phyloP scores from a whole-genome alignment of 2,329 filamentous ascomycete species.

The Sporothrix inflata region DNA sequence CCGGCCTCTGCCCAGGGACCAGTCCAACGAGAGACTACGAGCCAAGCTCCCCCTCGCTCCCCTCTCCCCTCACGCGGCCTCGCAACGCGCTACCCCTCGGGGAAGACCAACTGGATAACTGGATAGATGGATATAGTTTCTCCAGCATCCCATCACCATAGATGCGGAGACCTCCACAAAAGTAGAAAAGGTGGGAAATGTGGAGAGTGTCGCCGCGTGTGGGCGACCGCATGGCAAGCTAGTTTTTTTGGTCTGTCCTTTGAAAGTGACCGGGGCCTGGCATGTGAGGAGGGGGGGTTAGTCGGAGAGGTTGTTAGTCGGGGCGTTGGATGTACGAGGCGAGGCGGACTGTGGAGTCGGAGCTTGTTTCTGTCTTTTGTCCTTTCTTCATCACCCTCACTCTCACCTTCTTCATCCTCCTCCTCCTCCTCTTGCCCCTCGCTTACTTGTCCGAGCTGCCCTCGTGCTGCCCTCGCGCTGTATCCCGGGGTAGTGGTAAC shows the following conservation, averaged over 20 bases:
- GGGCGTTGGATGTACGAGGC: background rate
- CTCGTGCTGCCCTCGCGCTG: background rate
- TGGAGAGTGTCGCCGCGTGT: conserved; percentile 2
- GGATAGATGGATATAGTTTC: conserved; percentile 16
- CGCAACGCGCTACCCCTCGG: conserved; percentile 16
- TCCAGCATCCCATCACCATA: conserved; percentile 4
- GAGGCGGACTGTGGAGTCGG: background rate
- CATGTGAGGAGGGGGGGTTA: conserved; percentile 8
- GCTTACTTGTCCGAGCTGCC: too few species aligned
- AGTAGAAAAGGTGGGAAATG: conserved; percentile 25
- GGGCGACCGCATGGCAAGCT: conserved; percentile 12
- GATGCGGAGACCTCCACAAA: conserved; percentile 27
- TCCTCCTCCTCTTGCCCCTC: background rate
- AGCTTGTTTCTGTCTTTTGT: background rate
- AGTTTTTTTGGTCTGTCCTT: conserved; percentile 1
- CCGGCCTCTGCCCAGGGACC: conserved; percentile 1
- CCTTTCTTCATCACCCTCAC: background rate
- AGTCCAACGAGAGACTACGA: background rate
- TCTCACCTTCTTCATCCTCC: background rate
- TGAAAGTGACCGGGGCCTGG: background rate
- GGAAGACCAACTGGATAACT: background rate
- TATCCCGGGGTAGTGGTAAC: background rate
- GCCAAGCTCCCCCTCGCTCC: conserved; percentile 14
- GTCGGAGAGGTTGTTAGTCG: background rate
- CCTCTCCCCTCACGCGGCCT: background rate